Conservation (phyloP, 306 rosid species). For the Rubus idaeus region DNA sequence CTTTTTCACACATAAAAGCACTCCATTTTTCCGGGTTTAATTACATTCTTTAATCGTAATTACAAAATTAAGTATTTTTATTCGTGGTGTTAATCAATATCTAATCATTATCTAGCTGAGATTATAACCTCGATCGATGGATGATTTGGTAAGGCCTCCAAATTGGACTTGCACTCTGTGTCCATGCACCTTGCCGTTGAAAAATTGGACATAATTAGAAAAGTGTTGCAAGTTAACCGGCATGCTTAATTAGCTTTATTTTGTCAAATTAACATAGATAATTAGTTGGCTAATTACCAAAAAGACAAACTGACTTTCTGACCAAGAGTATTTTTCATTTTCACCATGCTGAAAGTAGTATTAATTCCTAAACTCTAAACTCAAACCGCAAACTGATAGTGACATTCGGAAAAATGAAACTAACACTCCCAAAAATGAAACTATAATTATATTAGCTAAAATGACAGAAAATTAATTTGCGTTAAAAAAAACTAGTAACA, state of each 20-base stretch:
- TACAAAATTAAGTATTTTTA: not conserved
- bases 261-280: not conserved
- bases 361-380: too few species aligned
- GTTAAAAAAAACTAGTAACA: too few species aligned
- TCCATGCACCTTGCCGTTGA: not conserved
- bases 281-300: not conserved
- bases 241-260: not conserved
- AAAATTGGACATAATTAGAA: not conserved
- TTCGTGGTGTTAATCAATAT: not conserved
- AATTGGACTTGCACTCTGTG: not conserved
- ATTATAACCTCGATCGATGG: conserved; percentile 11
- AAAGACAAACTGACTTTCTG: too few species aligned
- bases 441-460: too few species aligned
- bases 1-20: not conserved
- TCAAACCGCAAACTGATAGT: too few species aligned
- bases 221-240: not conserved
- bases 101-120: conserved; percentile 8
- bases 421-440: too few species aligned
- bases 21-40: not conserved
- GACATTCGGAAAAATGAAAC: too few species aligned
- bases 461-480: too few species aligned
- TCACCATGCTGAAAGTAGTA: too few species aligned
- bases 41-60: not conserved
- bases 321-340: too few species aligned
- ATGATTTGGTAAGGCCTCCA: conserved; percentile 11